These are phyloP conservation scores for Anthracocystis setariae DNA, from an alignment of 1,284 basidiomycete species.

Conservation along the genomic window DNA sequence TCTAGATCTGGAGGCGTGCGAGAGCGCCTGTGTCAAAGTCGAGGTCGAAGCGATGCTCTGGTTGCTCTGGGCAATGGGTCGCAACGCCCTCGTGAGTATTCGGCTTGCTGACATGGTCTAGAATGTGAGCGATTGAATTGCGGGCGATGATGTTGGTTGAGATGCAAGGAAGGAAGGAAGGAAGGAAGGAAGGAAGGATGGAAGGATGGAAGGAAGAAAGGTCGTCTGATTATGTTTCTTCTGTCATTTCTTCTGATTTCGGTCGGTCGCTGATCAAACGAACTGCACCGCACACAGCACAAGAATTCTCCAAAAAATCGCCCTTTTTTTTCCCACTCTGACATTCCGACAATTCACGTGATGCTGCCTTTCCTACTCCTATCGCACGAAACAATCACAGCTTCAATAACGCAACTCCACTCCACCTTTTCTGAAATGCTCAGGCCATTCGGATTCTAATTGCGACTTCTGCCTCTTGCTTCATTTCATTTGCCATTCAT, in stretches of 20 bases:
- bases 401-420: no score
- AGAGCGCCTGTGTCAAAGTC: slow-evolving; percentile 23
- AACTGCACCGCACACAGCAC: not conserved
- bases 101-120: slow-evolving; percentile 28
- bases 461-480: not conserved
- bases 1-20: slow-evolving; percentile 9
- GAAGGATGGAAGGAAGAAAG: slow-evolving; percentile 3
- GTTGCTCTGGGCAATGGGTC: slow-evolving; percentile 2
- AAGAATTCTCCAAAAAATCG: not conserved
- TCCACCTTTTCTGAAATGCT: not conserved
- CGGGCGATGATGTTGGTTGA: no score
- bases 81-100: slow-evolving; percentile 7
- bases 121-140: not conserved
- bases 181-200: no score
- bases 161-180: no score
- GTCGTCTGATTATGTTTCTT: slow-evolving; percentile 32
- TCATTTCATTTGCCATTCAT: no score
- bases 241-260: no score
- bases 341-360: slow-evolving; percentile 25
- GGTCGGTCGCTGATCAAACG: no score
- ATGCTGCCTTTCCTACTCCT: slow-evolving; percentile 16
- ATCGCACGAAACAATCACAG: slow-evolving; percentile 25
- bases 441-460: not conserved
- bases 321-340: not conserved
- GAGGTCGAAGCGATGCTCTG: slow-evolving; percentile 27